Evolutionary conservation across 2,329 filamentous ascomycete species (phyloP), one percentile per base, ranked within the genome.

Genomic region (Monascus ruber): DNA sequence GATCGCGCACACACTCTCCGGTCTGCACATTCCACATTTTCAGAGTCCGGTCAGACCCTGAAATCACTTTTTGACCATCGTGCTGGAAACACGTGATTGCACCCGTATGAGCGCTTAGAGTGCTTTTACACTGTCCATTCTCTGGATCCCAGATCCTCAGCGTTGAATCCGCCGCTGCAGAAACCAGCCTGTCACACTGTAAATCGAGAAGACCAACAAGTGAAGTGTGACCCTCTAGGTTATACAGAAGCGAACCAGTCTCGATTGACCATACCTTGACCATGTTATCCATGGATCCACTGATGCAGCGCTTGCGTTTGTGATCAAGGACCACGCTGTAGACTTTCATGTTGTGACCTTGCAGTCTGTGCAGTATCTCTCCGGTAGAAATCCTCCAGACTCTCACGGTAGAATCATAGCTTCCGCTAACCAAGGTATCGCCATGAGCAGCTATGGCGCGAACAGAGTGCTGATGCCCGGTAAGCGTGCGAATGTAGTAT

Each of bases 61-160:
- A 94, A 41, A 98, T 94, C 28, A 98, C 88, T 59, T 98, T 98
- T 49, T 88, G 83, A 0, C 83, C 86, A 57, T 98, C 91, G 52
- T 98, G 91, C 63, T 98, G 91, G 64, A 98, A 98, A 62, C 91
- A 98, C 4, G 91, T 98, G 47, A 98, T 98, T 24, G 91, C 91
- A 29, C 89, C 91, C 0, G 89, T 96, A 55, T 98, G 91, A 0
- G 91, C 91, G 50, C 83, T 89, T 42, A 98, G 71, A 7, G 83
- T 89, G 55, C 83, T 87, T 60, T 86, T 88, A 62, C 91, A 96
- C 47, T 85, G 81, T 5, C 91, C 91, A 34, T 75, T 87, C 57
- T 94, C 87, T 0, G 91, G 91, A 52, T 98, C 88, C 91, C 91
- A 98, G 41, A 98, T 94, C 33, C 91, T 78, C 10, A 98, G 72